Conservation (phyloP, 1,284 basidiomycete species). For the Austropuccinia psidii region DNA sequence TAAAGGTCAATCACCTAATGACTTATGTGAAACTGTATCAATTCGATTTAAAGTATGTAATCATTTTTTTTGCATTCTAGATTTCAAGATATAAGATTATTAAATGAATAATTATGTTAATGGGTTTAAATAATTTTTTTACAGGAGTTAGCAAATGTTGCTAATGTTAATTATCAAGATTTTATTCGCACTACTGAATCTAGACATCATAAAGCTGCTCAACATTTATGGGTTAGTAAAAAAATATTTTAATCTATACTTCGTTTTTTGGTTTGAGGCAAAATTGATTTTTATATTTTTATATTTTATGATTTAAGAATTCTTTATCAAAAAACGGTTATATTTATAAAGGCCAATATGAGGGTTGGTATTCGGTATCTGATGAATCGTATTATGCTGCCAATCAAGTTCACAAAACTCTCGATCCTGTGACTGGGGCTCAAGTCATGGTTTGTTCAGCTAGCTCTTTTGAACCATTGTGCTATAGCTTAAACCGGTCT, state of each 20-base stretch:
- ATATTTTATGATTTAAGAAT: background rate
- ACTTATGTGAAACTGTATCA: conserved; percentile 45
- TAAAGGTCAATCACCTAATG: conserved; percentile 38
- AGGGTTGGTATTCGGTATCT: conserved; percentile 47
- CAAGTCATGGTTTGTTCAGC: conserved; percentile 38
- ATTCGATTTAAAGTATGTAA: conserved; percentile 42
- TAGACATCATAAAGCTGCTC: conserved; percentile 43
- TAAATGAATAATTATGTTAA: background rate
- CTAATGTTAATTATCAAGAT: conserved; percentile 40
- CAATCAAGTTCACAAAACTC: conserved; percentile 40
- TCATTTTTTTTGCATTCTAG: background rate
- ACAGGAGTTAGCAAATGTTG: conserved; percentile 43
- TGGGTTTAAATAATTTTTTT: no score
- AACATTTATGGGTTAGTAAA: conserved; percentile 44
- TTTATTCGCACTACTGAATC: conserved; percentile 48
- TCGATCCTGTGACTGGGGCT: conserved; percentile 37
- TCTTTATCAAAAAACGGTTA: conserved; percentile 40
- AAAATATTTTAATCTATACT: no score
- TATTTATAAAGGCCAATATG: conserved; percentile 46
- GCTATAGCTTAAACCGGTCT: background rate
- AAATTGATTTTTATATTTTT: background rate
- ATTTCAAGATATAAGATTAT: no score
- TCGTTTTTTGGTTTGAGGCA: background rate
- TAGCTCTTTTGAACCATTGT: no score
- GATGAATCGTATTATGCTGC: conserved; percentile 48